These are phyloP conservation scores for Pyrenula massariospora DNA, from an alignment of 495 filamentous ascomycete species.

Conservation along the genomic window DNA sequence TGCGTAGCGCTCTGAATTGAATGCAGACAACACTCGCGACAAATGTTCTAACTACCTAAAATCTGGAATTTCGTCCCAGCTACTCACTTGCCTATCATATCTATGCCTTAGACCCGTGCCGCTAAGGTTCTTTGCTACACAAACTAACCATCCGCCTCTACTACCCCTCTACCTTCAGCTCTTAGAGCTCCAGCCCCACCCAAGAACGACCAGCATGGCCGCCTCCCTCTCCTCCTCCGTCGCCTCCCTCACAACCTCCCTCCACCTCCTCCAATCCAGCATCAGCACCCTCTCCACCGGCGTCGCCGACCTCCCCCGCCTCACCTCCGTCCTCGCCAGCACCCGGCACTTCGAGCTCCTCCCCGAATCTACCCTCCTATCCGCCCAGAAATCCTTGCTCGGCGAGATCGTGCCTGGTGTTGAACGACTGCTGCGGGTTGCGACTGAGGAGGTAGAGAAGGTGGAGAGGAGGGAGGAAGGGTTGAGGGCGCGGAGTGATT, in stretches of 20 bases:
- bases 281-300: conserved; percentile 62
- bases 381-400: conserved; percentile 57
- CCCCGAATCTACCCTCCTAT: conserved; percentile 51
- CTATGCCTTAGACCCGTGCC: no score
- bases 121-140: no score
- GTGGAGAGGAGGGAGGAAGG: conserved; percentile 58
- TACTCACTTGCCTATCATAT: no score
- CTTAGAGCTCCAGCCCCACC: no score
- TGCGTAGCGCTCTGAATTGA: background rate
- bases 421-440: conserved; percentile 48
- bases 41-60: no score
- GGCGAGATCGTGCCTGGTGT: conserved; percentile 70
- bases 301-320: conserved; percentile 62
- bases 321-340: conserved; percentile 57
- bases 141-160: no score
- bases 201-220: conserved; percentile 22
- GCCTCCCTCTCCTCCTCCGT: conserved; percentile 52
- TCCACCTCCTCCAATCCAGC: conserved; percentile 60
- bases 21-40: no score
- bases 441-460: conserved; percentile 57
- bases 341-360: conserved; percentile 74
- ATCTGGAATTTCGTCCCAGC: no score
- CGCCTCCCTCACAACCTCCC: conserved; percentile 55
- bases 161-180: no score
- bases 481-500: conserved; percentile 56